Conservation (phyloP, 352 stramenopile species). For the Plasmopara muralis region DNA sequence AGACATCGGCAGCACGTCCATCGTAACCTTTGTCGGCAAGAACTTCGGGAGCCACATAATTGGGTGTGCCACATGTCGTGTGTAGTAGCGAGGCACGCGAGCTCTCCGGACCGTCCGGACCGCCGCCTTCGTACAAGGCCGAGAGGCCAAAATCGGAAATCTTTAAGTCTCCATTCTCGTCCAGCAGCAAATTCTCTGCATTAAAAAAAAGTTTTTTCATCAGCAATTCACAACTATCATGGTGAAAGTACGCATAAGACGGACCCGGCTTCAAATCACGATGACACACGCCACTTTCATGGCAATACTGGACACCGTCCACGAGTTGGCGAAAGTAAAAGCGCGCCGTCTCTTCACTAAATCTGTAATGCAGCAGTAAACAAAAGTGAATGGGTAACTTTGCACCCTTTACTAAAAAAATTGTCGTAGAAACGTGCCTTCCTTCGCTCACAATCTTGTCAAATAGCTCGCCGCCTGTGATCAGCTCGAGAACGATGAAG, state of each 20-base stretch:
- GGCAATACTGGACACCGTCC: conserved; percentile 95
- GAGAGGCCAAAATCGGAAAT: conserved; percentile 99
- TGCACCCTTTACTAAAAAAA: not conserved
- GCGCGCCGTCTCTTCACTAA: conserved; percentile 93
- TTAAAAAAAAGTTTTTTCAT: not conserved
- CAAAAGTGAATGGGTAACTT: not conserved
- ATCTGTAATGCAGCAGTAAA: conserved; percentile 31
- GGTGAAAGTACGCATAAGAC: not conserved
- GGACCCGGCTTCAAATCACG: conserved; percentile 93
- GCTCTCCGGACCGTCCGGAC: conserved; percentile 70
- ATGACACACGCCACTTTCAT: conserved; percentile 96
- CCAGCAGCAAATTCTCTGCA: conserved; percentile 93
- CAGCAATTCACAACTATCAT: not conserved
- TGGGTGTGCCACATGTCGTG: conserved; percentile 95
- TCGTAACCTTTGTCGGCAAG: conserved; percentile 94
- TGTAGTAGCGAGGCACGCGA: conserved; percentile 88
- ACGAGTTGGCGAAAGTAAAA: conserved; percentile 99
- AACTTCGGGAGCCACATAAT: conserved; percentile 94
- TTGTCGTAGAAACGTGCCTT: conserved; percentile 32
- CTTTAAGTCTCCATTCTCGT: conserved; percentile 96
- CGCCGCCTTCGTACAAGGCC: conserved; percentile 85
- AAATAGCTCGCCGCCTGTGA: conserved; percentile 87
- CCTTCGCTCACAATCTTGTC: conserved; percentile 96
- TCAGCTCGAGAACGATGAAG: conserved; percentile 93
- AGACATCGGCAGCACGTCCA: conserved; percentile 90